These are phyloP conservation scores for Termitomyces sp. DNA, from an alignment of 768 basidiomycete genomes.

Conservation along the genomic window DNA sequence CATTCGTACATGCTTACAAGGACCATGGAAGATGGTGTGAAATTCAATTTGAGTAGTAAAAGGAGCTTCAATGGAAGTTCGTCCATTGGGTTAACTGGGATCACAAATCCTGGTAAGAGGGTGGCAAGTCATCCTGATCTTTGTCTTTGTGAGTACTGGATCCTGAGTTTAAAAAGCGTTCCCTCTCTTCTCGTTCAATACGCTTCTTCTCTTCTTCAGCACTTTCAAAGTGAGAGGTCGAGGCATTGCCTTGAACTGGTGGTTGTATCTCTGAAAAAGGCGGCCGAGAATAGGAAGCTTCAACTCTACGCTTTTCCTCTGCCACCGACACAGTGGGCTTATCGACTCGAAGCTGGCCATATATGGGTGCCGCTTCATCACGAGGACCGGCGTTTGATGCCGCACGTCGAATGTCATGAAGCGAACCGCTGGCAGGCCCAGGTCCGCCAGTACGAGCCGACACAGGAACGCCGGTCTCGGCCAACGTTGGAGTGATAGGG, in stretches of 20 bases:
- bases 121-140: conserved; percentile 41
- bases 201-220: conserved; percentile 64
- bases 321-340: conserved; percentile 42
- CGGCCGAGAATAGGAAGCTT: conserved; percentile 29
- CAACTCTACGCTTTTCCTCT: conserved; percentile 63
- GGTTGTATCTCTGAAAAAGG: conserved; percentile 3
- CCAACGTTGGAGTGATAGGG: conserved; percentile 52
- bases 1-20: conserved; percentile 3
- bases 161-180: conserved; percentile 33
- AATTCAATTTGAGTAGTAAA: neutral
- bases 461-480: conserved; percentile 75
- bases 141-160: conserved; percentile 10
- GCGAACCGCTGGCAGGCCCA: conserved; percentile 61
- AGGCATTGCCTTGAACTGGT: conserved; percentile 9
- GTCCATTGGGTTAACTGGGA: neutral
- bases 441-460: conserved; percentile 53
- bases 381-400: conserved; percentile 30
- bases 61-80: neutral
- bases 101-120: conserved; percentile 36
- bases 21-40: neutral
- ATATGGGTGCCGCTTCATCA: conserved; percentile 19
- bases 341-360: conserved; percentile 18
- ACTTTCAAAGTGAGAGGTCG: conserved; percentile 29
- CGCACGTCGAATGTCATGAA: conserved; percentile 43
- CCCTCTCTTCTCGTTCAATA: conserved; percentile 62